phyloP scores from a whole-genome alignment of 345 rosid species.

The Capsella bursapastoris region DNA sequence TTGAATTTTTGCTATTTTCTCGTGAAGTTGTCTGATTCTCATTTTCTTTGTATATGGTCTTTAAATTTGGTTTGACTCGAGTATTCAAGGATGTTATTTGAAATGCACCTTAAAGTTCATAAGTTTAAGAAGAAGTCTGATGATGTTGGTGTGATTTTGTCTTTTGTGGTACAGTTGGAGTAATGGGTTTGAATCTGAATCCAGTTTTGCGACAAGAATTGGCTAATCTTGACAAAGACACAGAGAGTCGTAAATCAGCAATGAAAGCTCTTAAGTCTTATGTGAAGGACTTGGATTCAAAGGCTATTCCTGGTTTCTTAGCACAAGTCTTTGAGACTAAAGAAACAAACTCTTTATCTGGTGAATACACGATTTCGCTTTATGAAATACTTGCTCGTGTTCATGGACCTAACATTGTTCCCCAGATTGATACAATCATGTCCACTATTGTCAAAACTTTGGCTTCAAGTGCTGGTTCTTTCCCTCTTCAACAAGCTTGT shows the following conservation, averaged over 20 bases:
- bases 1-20: neutral
- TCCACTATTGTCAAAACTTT: constrained; percentile 77
- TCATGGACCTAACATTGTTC: constrained; percentile 90
- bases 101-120: neutral
- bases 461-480: constrained; percentile 89
- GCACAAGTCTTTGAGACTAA: constrained; percentile 97
- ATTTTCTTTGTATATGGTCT: too few relatives aligned
- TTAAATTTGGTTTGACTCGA: too few relatives aligned
- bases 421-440: constrained; percentile 92
- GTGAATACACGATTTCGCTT: constrained; percentile 92
- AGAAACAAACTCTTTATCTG: constrained; percentile 79
- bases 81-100: neutral
- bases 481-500: constrained; percentile 97
- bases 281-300: constrained; percentile 87
- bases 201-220: constrained; percentile 62
- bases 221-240: constrained; percentile 93
- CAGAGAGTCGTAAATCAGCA: constrained; percentile 88
- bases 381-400: constrained; percentile 95
- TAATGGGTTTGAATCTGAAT: constrained; percentile 12
- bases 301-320: constrained; percentile 82
- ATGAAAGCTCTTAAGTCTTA: constrained; percentile 89
- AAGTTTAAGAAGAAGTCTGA: neutral
- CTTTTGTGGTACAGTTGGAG: constrained; percentile 1
- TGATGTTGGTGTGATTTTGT: neutral
- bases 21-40: neutral